Percentiles rank a stretch among this genome's conserved stretches.
These are phyloP conservation scores for Byssothecium circinans DNA, from an alignment of 2,329 filamentous ascomycete genomes.

Conservation along the genomic window DNA sequence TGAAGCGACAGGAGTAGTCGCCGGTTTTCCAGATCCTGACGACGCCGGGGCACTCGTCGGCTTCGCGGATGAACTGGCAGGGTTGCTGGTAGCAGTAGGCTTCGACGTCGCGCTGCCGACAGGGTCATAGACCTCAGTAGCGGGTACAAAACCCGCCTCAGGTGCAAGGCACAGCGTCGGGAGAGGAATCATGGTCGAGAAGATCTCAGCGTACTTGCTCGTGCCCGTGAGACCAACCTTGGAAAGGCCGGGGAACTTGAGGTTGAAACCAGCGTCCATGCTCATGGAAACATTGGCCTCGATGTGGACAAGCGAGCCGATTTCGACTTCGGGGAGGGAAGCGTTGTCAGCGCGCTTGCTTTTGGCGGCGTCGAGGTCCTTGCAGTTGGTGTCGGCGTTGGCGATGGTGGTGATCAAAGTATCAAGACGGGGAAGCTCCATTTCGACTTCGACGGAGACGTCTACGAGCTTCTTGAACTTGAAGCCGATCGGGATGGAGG, in stretches of 20 bases:
- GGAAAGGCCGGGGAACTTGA: conserved; percentile 25
- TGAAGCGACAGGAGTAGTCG: too few species aligned
- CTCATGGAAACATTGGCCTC: conserved; percentile 29
- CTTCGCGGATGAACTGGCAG: not conserved
- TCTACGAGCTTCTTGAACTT: conserved; percentile 32
- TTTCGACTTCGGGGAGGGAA: not conserved
- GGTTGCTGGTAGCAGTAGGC: not conserved
- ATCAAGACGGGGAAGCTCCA: conserved; percentile 38
- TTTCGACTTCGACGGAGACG: conserved; percentile 29
- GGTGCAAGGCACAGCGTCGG: conserved; percentile 23
- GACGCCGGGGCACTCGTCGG: not conserved
- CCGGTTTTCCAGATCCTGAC: not conserved
- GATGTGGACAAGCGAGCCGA: conserved; percentile 25
- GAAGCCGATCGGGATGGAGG: conserved; percentile 41
- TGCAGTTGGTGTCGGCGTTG: conserved; percentile 24
- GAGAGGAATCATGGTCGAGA: conserved; percentile 22
- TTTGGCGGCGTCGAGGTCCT: not conserved
- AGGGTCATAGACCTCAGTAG: conserved; percentile 7
- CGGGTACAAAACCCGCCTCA: conserved; percentile 4
- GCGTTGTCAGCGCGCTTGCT: not conserved
- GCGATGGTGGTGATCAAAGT: conserved; percentile 26
- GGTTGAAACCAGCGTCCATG: conserved; percentile 21
- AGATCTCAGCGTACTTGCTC: conserved; percentile 19
- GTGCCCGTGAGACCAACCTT: conserved; percentile 14
- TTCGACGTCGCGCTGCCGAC: not conserved